Conservation (phyloP, 2,329 filamentous ascomycete species). For the Karstenula rhodostoma region DNA sequence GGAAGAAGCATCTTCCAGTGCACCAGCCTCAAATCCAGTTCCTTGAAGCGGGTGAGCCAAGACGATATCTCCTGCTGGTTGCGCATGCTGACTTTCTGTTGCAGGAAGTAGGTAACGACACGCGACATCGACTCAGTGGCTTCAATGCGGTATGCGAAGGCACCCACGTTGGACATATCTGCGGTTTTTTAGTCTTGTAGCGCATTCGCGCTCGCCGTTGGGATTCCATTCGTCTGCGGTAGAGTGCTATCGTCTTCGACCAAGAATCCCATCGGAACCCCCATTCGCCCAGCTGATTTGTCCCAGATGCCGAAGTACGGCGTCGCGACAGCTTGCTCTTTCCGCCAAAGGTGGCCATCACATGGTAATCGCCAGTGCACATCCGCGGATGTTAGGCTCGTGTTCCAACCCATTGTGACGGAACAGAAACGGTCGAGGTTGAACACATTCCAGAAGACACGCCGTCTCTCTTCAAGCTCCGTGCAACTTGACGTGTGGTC, state of each 20-base stretch:
- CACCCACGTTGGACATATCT: constrained; percentile 32
- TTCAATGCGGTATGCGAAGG: constrained; percentile 31
- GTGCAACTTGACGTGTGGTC: constrained; percentile 23
- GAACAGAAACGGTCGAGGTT: constrained; percentile 29
- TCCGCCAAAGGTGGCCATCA: constrained; percentile 32
- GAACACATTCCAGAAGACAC: constrained; percentile 33
- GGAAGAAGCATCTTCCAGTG: constrained; percentile 32
- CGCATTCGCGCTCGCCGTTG: not conserved
- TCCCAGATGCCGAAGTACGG: constrained; percentile 35
- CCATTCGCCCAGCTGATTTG: constrained; percentile 28
- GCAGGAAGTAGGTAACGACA: constrained; percentile 29
- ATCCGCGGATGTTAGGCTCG: constrained; percentile 30
- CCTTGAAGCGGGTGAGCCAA: constrained; percentile 34
- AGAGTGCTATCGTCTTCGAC: not conserved
- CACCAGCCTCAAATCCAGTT: constrained; percentile 29
- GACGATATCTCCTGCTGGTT: constrained; percentile 24
- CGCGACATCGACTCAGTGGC: constrained; percentile 32
- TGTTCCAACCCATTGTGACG: constrained; percentile 30
- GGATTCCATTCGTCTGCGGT: constrained; percentile 4
- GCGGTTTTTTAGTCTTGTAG: not conserved
- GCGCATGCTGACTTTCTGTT: constrained; percentile 27
- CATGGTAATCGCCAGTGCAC: constrained; percentile 28
- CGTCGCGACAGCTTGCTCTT: constrained; percentile 23
- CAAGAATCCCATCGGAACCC: constrained; percentile 24
- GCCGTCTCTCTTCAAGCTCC: constrained; percentile 27